Percentiles rank a stretch among this genome's conserved stretches.
phyloP scores from a whole-genome alignment of 2,329 filamentous ascomycete genomes.

The Penicillium sp. region DNA sequence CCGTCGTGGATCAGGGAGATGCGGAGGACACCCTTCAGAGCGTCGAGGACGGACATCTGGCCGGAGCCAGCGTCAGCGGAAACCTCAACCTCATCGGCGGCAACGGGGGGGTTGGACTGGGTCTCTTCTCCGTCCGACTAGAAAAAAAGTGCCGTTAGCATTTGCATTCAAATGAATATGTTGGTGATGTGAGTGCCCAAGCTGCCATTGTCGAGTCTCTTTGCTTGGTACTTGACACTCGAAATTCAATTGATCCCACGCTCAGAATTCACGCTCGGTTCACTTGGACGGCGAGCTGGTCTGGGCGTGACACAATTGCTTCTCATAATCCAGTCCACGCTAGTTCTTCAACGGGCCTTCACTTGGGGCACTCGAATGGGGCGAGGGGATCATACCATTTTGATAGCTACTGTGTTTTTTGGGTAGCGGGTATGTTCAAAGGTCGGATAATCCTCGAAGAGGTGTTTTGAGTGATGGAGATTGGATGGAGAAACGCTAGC shows the following conservation, averaged over 20 bases:
- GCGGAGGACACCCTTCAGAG: constrained; percentile 98
- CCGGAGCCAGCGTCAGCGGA: constrained; percentile 78
- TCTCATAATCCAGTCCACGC: not conserved
- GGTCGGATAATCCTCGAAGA: constrained; percentile 62
- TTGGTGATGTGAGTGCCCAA: not conserved
- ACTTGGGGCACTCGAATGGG: not conserved
- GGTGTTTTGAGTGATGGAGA: constrained; percentile 34
- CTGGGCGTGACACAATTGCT: not conserved
- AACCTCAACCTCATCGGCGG: constrained; percentile 92
- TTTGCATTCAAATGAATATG: not conserved
- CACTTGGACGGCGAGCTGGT: not conserved
- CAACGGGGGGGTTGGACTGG: constrained; percentile 68
- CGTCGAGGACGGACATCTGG: constrained; percentile 95
- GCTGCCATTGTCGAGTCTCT: not conserved
- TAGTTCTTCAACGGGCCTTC: not conserved
- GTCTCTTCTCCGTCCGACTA: constrained; percentile 99
- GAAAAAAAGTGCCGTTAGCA: constrained; percentile 1
- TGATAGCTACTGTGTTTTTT: constrained; percentile 33
- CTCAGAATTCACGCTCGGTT: constrained; percentile 7
- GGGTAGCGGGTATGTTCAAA: constrained; percentile 35
- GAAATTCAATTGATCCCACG: not conserved
- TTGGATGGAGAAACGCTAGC: constrained; percentile 21
- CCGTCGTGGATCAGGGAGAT: constrained; percentile 99
- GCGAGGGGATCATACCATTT: constrained; percentile 49
- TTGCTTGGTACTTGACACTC: not conserved